phyloP scores from a whole-genome alignment of 495 filamentous ascomycete species.

The Lentithecium fluviatile region DNA sequence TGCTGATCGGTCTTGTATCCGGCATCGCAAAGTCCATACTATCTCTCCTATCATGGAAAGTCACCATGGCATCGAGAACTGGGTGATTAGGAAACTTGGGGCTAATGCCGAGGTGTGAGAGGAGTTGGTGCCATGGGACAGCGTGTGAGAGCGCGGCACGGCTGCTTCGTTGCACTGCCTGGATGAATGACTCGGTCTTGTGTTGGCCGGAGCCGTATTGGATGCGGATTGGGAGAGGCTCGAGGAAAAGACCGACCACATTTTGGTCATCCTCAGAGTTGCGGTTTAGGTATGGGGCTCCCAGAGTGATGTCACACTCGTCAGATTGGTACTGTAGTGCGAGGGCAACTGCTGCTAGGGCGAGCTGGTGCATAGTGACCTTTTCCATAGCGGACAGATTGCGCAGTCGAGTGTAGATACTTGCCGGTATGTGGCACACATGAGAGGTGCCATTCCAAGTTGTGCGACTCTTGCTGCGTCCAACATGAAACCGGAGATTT shows the following conservation, averaged over 20 bases:
- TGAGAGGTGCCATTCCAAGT: conserved; percentile 8
- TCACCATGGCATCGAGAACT: conserved; percentile 42
- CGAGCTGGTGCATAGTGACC: conserved; percentile 40
- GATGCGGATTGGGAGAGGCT: conserved; percentile 43
- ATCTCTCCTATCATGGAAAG: conserved; percentile 35
- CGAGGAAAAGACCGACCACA: conserved; percentile 42
- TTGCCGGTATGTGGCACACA: not conserved
- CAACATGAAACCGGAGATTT: not conserved
- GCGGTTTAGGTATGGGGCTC: conserved; percentile 40
- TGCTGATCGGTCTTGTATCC: conserved; percentile 13
- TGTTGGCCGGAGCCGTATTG: conserved; percentile 5
- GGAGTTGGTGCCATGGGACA: conserved; percentile 35
- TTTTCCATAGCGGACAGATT: not conserved
- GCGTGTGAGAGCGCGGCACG: conserved; percentile 35
- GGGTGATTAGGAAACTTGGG: conserved; percentile 36
- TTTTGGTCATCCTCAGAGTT: conserved; percentile 34
- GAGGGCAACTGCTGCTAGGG: conserved; percentile 37
- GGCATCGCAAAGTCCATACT: conserved; percentile 14
- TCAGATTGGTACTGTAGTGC: conserved; percentile 22
- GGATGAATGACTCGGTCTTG: conserved; percentile 11
- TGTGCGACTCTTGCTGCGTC: not conserved
- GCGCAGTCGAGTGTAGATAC: conserved; percentile 4
- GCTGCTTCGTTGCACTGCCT: conserved; percentile 28
- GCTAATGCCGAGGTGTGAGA: conserved; percentile 27
- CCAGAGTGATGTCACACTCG: conserved; percentile 37